These are phyloP conservation scores for Trypanosoma boissoni DNA, from an alignment of 208 protist species.

Conservation along the genomic window DNA sequence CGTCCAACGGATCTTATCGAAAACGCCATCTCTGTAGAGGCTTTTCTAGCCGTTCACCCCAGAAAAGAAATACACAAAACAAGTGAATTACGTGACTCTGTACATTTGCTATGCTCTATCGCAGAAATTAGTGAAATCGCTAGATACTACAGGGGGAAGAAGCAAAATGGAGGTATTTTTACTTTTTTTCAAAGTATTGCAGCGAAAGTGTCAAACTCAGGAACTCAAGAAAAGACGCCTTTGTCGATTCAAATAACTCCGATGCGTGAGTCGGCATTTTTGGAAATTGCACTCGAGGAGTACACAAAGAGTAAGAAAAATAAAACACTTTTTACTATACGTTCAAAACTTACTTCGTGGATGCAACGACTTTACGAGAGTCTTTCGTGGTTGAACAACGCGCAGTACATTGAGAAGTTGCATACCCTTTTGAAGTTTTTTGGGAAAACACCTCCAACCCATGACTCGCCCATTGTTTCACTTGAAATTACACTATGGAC, in stretches of 20 bases:
- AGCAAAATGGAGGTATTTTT: conserved; percentile 24
- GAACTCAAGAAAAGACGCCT: conserved; percentile 20
- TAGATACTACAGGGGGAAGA: conserved; percentile 19
- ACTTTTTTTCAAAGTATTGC: conserved; percentile 39
- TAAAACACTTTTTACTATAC: conserved; percentile 8
- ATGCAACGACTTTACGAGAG: conserved; percentile 31
- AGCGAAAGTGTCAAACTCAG: conserved; percentile 18
- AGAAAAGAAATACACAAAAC: conserved; percentile 5
- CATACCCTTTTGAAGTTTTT: conserved; percentile 32
- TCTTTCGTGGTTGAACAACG: conserved; percentile 31
- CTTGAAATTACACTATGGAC: conserved; percentile 49
- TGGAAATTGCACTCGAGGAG: conserved; percentile 21
- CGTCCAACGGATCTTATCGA: conserved; percentile 22
- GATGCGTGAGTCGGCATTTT: conserved; percentile 30
- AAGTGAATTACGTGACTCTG: conserved; percentile 6
- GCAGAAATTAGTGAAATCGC: conserved; percentile 32
- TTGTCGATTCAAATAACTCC: conserved; percentile 20
- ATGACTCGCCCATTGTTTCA: conserved; percentile 23
- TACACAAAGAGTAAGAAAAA: conserved; percentile 12
- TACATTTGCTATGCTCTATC: conserved; percentile 27
- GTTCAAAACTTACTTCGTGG: conserved; percentile 37
- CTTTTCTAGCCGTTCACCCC: conserved; percentile 9
- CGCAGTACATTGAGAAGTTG: conserved; percentile 32
- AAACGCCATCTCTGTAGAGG: conserved; percentile 22
- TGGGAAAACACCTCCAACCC: conserved; percentile 10